Conservation (phyloP, 441 rosid species). For the Adansonia gregorii region DNA sequence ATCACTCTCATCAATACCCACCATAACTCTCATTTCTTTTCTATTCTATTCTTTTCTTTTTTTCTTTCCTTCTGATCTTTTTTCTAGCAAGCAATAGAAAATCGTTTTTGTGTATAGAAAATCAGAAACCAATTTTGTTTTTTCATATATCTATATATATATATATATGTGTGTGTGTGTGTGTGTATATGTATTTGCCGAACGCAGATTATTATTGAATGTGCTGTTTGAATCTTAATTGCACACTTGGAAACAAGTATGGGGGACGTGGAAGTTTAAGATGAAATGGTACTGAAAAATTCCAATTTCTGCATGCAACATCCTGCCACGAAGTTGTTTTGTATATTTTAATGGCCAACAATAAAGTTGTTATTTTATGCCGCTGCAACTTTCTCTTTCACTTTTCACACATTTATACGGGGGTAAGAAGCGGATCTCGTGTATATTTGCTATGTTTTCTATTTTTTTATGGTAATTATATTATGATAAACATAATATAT, state of each 20-base stretch:
- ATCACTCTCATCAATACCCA: slow-evolving; percentile 23
- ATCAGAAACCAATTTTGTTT: background rate
- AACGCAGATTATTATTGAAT: background rate
- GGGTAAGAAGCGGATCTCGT: too few species aligned
- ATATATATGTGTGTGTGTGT: background rate
- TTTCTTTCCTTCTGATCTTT: background rate
- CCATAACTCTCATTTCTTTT: slow-evolving; percentile 20
- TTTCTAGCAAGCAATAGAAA: background rate
- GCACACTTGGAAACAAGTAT: slow-evolving; percentile 21
- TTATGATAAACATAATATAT: too few species aligned
- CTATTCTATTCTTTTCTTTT: background rate
- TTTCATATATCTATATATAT: too few species aligned
- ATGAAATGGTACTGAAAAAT: background rate
- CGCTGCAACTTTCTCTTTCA: background rate
- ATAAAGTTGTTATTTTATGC: background rate
- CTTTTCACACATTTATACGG: too few species aligned
- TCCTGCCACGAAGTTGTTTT: background rate
- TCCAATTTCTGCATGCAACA: slow-evolving; percentile 5
- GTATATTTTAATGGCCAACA: background rate
- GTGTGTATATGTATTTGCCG: too few species aligned
- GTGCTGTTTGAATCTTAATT: background rate
- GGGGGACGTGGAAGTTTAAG: slow-evolving; percentile 18
- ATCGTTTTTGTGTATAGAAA: background rate
- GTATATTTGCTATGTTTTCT: too few species aligned
- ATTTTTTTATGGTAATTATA: too few species aligned